Percentiles rank a stretch among this genome's conserved stretches.
Conservation (phyloP, 305 asterid genomes). For the Solanum chacoense region DNA sequence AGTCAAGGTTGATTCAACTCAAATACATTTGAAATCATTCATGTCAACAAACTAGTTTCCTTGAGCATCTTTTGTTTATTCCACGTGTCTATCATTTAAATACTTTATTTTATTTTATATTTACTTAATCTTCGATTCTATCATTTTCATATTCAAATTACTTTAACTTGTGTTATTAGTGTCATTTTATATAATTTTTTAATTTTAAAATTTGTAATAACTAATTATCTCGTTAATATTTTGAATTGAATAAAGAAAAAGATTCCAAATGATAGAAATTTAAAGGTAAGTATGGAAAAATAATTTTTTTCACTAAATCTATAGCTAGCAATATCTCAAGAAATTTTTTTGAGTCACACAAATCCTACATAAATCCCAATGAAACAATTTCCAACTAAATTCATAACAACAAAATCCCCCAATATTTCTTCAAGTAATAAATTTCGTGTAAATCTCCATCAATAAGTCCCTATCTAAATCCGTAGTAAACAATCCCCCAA, state of each 20-base stretch:
- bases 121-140: background rate
- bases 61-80: background rate
- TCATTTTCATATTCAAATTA: background rate
- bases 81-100: background rate
- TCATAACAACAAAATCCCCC: background rate
- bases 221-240: background rate
- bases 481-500: background rate
- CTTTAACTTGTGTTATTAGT: background rate
- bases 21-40: background rate
- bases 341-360: fast-evolving
- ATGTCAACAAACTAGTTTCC: background rate
- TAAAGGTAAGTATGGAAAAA: background rate
- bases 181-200: no score
- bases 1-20: background rate
- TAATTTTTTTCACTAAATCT: background rate
- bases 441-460: background rate
- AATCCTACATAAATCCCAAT: background rate
- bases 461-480: background rate
- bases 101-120: background rate
- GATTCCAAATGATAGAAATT: background rate
- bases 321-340: background rate
- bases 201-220: background rate
- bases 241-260: background rate
- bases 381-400: background rate
- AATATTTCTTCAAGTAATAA: background rate